These are phyloP conservation scores for Scutellaria galericulata DNA, from an alignment of 257 asterid species.

Conservation along the genomic window DNA sequence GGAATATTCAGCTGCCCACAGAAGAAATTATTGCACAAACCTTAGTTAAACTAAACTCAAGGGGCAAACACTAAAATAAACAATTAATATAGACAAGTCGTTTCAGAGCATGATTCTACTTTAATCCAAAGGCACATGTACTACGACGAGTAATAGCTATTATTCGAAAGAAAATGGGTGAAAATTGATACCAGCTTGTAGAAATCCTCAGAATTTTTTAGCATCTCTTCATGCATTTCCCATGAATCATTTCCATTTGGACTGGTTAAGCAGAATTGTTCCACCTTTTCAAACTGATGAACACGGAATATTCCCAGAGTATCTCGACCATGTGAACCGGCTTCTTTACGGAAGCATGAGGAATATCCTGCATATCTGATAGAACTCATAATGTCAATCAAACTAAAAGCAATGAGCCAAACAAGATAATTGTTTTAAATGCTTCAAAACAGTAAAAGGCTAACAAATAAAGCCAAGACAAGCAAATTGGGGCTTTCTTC, in stretches of 20 bases:
- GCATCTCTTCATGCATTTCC: conserved; percentile 98
- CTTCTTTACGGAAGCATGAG: conserved; percentile 93
- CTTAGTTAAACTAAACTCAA: not conserved
- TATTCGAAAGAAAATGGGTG: not conserved
- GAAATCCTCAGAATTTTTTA: conserved; percentile 86
- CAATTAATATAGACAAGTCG: not conserved
- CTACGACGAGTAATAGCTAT: not conserved
- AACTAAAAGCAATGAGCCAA: not conserved
- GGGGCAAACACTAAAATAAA: not conserved
- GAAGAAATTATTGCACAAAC: conserved; percentile 9
- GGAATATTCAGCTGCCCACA: conserved; percentile 79
- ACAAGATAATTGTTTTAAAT: not conserved
- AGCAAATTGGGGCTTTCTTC: not conserved
- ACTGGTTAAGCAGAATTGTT: conserved; percentile 84
- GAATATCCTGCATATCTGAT: conserved; percentile 92
- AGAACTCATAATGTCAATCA: conserved; percentile 25
- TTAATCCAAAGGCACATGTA: not conserved
- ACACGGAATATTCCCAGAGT: conserved; percentile 92
- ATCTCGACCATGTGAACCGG: conserved; percentile 96
- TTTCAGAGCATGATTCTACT: not conserved
- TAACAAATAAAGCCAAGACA: conserved; percentile 4
- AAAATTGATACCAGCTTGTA: conserved; percentile 61
- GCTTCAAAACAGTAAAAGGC: conserved; percentile 14
- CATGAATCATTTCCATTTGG: conserved; percentile 84
- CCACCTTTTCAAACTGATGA: conserved; percentile 94